A percentile compares a stretch with the other conserved stretches of the same genome.
These are phyloP conservation scores for Globisporangium nunn DNA, from an alignment of 352 stramenopile species.

Conservation along the genomic window DNA sequence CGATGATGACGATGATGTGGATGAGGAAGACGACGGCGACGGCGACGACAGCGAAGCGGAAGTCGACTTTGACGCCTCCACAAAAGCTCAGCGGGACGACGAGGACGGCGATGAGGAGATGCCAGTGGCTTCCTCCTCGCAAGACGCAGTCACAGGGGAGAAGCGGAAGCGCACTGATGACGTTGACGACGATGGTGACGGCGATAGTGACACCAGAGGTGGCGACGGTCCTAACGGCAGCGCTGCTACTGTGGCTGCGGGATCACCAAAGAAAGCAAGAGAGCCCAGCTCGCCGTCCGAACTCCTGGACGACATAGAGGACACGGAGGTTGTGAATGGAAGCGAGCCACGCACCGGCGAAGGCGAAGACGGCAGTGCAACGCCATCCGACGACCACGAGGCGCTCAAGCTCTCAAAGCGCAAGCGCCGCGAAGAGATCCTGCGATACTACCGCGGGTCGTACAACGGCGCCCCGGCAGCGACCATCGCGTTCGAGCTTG, in stretches of 20 bases:
- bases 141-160: slow-evolving; percentile 2
- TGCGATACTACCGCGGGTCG: slow-evolving; percentile 92
- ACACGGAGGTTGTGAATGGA: neutral
- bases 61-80: slow-evolving; percentile 29
- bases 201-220: slow-evolving; percentile 19
- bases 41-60: slow-evolving; percentile 40
- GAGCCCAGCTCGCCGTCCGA: slow-evolving; percentile 5
- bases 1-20: slow-evolving; percentile 41
- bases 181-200: slow-evolving; percentile 25
- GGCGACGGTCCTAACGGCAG: slow-evolving; percentile 15
- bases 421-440: slow-evolving; percentile 67
- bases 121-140: slow-evolving; percentile 12
- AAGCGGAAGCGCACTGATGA: slow-evolving; percentile 32
- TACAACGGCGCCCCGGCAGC: slow-evolving; percentile 76
- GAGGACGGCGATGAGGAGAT: slow-evolving; percentile 14
- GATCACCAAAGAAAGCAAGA: slow-evolving; percentile 10
- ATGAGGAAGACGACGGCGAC: slow-evolving; percentile 22
- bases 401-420: slow-evolving; percentile 38
- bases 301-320: neutral
- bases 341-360: neutral
- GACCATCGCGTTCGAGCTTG: slow-evolving; percentile 75
- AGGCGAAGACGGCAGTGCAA: slow-evolving; percentile 11
- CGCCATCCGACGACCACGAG: slow-evolving; percentile 8
- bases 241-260: neutral
- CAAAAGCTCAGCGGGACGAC: slow-evolving; percentile 1